Evolutionary conservation across 1,139 yeast genomes (phyloP), one percentile per base, ranked within the genome.

Genomic region (Suhomyces panamericanus): DNA sequence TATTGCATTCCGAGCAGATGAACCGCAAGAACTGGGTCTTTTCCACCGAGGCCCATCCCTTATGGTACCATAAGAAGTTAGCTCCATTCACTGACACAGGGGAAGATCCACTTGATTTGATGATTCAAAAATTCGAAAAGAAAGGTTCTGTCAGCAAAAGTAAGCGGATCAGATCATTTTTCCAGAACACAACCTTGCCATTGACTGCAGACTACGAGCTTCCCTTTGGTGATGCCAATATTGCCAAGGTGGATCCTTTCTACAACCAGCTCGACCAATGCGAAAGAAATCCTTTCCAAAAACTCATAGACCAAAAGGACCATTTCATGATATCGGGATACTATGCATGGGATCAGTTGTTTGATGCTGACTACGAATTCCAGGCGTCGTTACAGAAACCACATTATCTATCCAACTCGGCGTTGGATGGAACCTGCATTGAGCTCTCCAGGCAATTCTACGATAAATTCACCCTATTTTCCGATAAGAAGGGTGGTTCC

Each of bases 41-140:
- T 56, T 86, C 96, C 10, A 91, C 98, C 0, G 98, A 91, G 58
- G 98, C 95, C 0, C 98, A 91, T 62, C 96, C 96, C 2, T 60
- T 90, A 49, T 89, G 96, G 96, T 73, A 77, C 46, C 56, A 61
- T 32, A 57, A 60, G 66, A 66, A 41, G n/a, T 36, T 49, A 28
- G 35, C 30, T 26, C 24, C 24, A 8, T 2, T 6, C 24, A 20
- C 7, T 6, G 24, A 20, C 7, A 20, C 24, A 4, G 24, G 9
- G 8, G 24, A 20, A 4, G 9, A 12, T 10, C n/a, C 6, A 2
- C 5, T 26, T 26, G 29, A 40, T 5, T 47, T 40, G 7, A 49
- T 48, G 8, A 22, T 43, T 3, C 15, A 43, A 3, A 35, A 46
- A 16, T 41, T 48, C 27, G 24, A 20, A 4, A 20, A 20, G 8